Percentiles rank a stretch among this genome's conserved stretches.
Evolutionary conservation across 116 monocot genomes (phyloP).

Genomic region (Posidonia oceanica): DNA sequence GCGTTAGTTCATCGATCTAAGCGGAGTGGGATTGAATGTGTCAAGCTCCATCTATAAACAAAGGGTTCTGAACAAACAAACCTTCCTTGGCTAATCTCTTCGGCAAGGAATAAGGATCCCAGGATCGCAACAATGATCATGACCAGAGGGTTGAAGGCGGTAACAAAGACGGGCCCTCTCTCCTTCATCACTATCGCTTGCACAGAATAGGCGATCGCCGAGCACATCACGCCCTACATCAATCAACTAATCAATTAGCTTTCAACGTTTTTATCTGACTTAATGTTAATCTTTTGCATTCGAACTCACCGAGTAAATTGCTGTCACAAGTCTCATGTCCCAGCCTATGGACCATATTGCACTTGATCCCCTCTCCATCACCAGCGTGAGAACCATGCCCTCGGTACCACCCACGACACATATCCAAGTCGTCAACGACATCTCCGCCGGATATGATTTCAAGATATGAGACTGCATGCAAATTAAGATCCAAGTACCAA

Average conservation of each 20-base stretch:
- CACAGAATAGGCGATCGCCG: slow-evolving; percentile 78
- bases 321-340: slow-evolving; percentile 56
- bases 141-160: slow-evolving; percentile 87
- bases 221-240: slow-evolving; percentile 72
- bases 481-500: background rate
- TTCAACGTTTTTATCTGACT: too few relatives aligned
- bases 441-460: slow-evolving; percentile 61
- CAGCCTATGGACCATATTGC: slow-evolving; percentile 63
- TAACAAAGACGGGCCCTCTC: slow-evolving; percentile 89
- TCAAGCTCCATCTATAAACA: too few relatives aligned
- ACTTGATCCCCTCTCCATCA: slow-evolving; percentile 29
- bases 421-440: slow-evolving; percentile 62
- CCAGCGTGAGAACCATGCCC: slow-evolving; percentile 42
- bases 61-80: background rate
- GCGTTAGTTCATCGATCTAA: background rate
- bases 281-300: background rate
- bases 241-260: background rate
- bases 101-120: slow-evolving; percentile 61
- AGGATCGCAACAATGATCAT: slow-evolving; percentile 74
- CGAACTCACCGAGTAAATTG: slow-evolving; percentile 54
- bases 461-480: slow-evolving; percentile 69
- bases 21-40: background rate
- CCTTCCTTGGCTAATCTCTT: slow-evolving; percentile 72
- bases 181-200: slow-evolving; percentile 84
- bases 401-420: slow-evolving; percentile 51